phyloP scores from a whole-genome alignment of 805 yeast species.

The Candida succiphila region DNA sequence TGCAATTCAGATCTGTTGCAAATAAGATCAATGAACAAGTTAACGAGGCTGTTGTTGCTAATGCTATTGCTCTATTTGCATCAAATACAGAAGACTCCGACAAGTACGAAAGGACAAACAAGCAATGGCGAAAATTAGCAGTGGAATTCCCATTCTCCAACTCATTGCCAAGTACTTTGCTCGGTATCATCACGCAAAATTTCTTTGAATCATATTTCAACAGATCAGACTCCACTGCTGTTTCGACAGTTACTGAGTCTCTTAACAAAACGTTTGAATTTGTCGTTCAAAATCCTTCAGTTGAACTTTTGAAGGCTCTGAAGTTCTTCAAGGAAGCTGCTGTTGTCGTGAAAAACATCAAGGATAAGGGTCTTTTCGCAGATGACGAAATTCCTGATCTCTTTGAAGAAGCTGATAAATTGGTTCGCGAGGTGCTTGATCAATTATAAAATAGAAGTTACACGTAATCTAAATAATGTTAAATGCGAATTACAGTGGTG shows the following conservation, averaged over 20 bases:
- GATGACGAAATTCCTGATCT: background rate
- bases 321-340: conserved; percentile 15
- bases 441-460: background rate
- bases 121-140: conserved; percentile 51
- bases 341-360: conserved; percentile 10
- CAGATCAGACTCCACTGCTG: conserved; percentile 28
- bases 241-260: background rate
- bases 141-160: conserved; percentile 50
- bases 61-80: conserved; percentile 37
- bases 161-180: conserved; percentile 47
- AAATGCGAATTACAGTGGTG: too few species aligned
- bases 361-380: background rate
- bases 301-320: conserved; percentile 12
- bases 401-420: background rate
- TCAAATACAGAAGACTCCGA: conserved; percentile 42
- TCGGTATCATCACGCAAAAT: conserved; percentile 50
- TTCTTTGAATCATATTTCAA: conserved; percentile 29
- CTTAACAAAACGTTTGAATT: conserved; percentile 5
- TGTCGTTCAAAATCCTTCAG: conserved; percentile 11
- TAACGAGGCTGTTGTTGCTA: conserved; percentile 45
- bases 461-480: too few species aligned
- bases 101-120: conserved; percentile 32
- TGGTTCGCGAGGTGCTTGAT: background rate
- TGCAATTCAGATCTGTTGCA: conserved; percentile 58
- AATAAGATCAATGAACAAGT: conserved; percentile 39